Conservation (phyloP, 768 basidiomycete genomes). For the Amanita polypyramis region DNA sequence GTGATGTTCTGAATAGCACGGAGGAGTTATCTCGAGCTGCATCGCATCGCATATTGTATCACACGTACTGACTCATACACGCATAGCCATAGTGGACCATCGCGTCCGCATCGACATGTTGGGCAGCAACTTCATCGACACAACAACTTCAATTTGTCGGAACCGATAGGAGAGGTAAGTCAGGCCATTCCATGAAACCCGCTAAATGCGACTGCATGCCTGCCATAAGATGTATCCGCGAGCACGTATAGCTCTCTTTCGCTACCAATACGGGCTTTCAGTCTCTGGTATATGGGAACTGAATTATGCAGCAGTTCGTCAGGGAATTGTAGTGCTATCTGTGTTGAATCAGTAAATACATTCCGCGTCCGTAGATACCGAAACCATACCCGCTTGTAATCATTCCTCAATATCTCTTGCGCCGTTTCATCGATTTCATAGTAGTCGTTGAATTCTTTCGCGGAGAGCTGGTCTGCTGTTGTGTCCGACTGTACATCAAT, state of each 20-base stretch:
- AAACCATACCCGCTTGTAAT: constrained; percentile 57
- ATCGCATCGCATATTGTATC: background rate
- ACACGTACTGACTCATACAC: constrained; percentile 80
- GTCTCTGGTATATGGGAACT: constrained; percentile 65
- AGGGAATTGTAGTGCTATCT: constrained; percentile 93
- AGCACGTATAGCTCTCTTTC: constrained; percentile 71
- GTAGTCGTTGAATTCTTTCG: constrained; percentile 43
- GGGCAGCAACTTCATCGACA: constrained; percentile 91
- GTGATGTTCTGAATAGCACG: constrained; percentile 51
- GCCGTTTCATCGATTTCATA: constrained; percentile 71
- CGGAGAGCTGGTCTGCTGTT: constrained; percentile 21
- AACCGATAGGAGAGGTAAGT: background rate
- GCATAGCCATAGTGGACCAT: constrained; percentile 96
- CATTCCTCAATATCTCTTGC: constrained; percentile 43
- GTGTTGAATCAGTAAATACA: background rate
- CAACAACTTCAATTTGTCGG: constrained; percentile 60
- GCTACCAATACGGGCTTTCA: constrained; percentile 40
- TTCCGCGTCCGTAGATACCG: background rate
- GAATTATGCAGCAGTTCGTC: constrained; percentile 85
- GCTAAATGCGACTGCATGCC: constrained; percentile 31
- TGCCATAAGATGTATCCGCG: constrained; percentile 98
- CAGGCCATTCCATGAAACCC: background rate
- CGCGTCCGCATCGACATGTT: constrained; percentile 86
- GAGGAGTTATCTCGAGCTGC: background rate
- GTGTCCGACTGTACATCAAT: constrained; percentile 36